Evolutionary conservation across 2,329 filamentous ascomycete genomes (phyloP), one percentile per base, ranked within the genome.

Genomic region (Orbilia ellipsospora): DNA sequence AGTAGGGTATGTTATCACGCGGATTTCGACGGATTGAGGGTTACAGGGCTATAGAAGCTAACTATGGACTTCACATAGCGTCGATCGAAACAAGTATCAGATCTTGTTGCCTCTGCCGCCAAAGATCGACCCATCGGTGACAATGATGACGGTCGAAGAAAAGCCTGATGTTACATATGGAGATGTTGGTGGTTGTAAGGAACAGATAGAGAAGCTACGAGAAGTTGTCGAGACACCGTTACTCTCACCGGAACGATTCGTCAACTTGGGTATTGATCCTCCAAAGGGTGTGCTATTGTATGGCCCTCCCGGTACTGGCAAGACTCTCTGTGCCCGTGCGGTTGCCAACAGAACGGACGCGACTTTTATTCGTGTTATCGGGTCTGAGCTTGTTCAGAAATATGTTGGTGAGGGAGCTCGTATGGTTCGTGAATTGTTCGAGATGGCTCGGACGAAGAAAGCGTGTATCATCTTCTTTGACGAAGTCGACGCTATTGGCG

Each of bases 131-230:
- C 94, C 95, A 64, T 97, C 92, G 80, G 95, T 99, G 79, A 99
- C 95, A 45, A 99, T 99, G 95, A 99, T 99, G 95, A 98, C 95
- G 60, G 95, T 99, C 78, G 95, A 99, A 86, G 95, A 99, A 85
- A 99, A 99, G 87, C 95, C 95, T 15, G 95, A 99, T 83, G 95
- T 99, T 77, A 99, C 95, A 77, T 99, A 99, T 80, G 95, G 95
- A 80, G 95, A 99, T 85, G 94, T 99, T 48, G 95, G 95, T 84
- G 95, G 95, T 68, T 98, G 94, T 88, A 99, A 99, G 85, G 95
- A 99, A 84, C 95, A 99, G 84, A 97, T 99, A 48, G 95, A 99
- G 87, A 99, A 99, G 87, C 88, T 99, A 79, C 89, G 95, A 83
- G 95, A 99, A 84, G 95, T 99, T 64, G 95, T 99, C 69, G 95